Percentiles rank a stretch among this genome's conserved stretches.
These are phyloP conservation scores for Chimonanthus praecox DNA, from an alignment of 164 flowering plant species.

Conservation along the genomic window DNA sequence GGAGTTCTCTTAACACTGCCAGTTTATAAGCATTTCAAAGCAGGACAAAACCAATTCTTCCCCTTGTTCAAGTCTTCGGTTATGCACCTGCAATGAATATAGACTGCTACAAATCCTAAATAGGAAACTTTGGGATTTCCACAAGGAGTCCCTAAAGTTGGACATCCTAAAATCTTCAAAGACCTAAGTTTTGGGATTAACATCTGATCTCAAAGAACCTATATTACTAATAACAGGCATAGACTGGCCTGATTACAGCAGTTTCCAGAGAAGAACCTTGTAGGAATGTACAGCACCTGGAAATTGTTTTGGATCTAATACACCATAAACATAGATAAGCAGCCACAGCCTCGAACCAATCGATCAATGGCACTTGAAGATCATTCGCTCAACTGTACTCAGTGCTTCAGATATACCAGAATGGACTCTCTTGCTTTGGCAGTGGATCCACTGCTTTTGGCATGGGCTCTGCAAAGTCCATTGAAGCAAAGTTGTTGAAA, in stretches of 20 bases:
- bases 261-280: background rate
- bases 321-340: background rate
- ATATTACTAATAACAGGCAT: background rate
- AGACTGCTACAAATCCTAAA: background rate
- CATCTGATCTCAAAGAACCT: background rate
- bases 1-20: too few relatives aligned
- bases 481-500: conserved; percentile 28
- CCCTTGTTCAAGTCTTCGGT: background rate
- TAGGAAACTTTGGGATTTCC: background rate
- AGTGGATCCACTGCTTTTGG: conserved; percentile 24
- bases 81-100: background rate
- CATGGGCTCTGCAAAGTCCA: conserved; percentile 28
- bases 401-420: conserved; percentile 40
- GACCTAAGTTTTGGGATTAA: background rate
- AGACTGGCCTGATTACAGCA: conserved; percentile 1
- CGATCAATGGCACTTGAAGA: background rate
- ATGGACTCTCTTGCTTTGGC: conserved; percentile 35
- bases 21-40: conserved; percentile 2
- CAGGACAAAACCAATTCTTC: background rate
- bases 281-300: conserved; percentile 5
- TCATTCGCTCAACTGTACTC: background rate
- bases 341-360: background rate
- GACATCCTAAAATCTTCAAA: background rate
- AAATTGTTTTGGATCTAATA: background rate
- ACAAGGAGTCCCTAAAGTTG: background rate